Percentiles rank a stretch among this genome's conserved stretches.
phyloP scores from a whole-genome alignment of 176 grass and related monocot genomes.

The Hyparrhenia diplandra region DNA sequence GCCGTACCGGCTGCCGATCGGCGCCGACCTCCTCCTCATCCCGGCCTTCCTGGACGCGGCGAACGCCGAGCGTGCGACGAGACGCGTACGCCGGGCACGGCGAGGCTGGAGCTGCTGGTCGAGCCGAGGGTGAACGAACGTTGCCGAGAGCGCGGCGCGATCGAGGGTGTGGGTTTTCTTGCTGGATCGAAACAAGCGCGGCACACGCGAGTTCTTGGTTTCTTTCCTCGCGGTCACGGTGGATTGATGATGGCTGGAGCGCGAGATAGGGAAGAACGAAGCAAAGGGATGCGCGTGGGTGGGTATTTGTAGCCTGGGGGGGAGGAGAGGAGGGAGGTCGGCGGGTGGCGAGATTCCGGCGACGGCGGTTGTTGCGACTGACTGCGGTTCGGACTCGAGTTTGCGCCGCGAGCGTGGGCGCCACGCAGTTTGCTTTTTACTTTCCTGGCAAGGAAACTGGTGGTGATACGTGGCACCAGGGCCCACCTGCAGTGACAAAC shows the following conservation, averaged over 20 bases:
- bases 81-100: neutral
- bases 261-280: neutral
- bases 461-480: neutral
- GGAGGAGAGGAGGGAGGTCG: neutral
- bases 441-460: conserved; percentile 1
- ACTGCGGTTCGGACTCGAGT: neutral
- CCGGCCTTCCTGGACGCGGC: neutral
- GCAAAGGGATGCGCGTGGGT: neutral
- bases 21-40: conserved; percentile 1
- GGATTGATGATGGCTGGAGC: neutral
- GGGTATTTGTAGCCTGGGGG: neutral
- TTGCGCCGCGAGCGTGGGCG: neutral
- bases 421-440: neutral
- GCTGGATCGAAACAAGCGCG: neutral
- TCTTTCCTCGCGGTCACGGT: neutral
- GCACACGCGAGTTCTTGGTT: neutral
- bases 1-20: conserved; percentile 33
- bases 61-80: too few species aligned
- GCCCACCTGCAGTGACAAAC: neutral
- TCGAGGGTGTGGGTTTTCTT: neutral
- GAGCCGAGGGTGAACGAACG: neutral
- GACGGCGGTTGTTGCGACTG: neutral
- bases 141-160: neutral
- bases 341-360: neutral
- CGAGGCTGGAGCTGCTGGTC: too few species aligned